Base-by-base conservation (phyloP, 1,284 basidiomycete genomes). In the Meripilus lineatus region DNA sequence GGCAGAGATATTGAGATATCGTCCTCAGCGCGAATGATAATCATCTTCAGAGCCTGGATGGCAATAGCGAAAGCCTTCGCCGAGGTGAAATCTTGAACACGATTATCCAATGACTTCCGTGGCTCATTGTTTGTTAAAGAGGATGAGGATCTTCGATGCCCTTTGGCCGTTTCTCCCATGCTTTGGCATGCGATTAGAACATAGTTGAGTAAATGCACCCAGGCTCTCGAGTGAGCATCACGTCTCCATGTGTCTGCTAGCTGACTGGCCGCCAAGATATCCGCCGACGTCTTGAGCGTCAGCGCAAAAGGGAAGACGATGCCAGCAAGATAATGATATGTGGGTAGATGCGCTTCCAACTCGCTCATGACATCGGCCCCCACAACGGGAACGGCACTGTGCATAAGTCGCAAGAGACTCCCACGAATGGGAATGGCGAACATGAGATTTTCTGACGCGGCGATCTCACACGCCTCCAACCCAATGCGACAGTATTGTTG, bases 11-110 rank as follows among this genome's bases (percentile, higher is more conserved):
- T 56, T 1, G 77, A 77, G n/a, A 86, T 63, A 43, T 84, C 82
- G 15, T 68, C 63, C 42, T 74, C 74, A 1, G 79, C 85, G 7
- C 84, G 78, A 38, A 88, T 64, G 13, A 82, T 53, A 48, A 89
- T 74, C 30, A 81, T 63, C 59, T 90, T 90, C 54, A 90, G 62
- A 15, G 84, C 72, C 58, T 89, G 86, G 6, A 89, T 54, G 0
- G 77, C 72, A 1, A 80, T 66, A 26, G 78, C 65, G 22, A 82
- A 67, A 1, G 68, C 69, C 32, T 75, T 70, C 2, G 77, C 62
- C 8, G 69, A 65, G 32, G 68, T 63, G 32, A 50, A 38, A 18
- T 51, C 43, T 10, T 57, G 47, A n/a, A 55, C 51, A 30, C 58
- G 55, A 38, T 63, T 69, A 44, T 72, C 69, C 26, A 66, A 63